Conservation (phyloP, 23 red algal genomes). For the Agarophyton chilense region DNA sequence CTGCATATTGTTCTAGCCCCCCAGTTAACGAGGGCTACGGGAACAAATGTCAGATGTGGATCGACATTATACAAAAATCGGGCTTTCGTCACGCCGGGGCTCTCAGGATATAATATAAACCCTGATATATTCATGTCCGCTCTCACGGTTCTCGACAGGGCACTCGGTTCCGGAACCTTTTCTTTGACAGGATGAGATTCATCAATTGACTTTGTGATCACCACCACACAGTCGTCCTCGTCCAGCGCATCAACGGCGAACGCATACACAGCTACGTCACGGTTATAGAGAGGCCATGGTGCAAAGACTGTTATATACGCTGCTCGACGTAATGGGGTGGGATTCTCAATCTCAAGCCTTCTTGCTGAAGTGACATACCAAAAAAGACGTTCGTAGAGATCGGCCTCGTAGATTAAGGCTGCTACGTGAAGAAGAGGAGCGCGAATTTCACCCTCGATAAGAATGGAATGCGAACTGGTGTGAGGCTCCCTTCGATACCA, state of each 20-base stretch:
- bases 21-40: slow-evolving; percentile 79
- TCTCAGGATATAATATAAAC: slow-evolving; percentile 64
- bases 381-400: slow-evolving; percentile 73
- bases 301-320: slow-evolving; percentile 56
- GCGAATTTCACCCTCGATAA: slow-evolving; percentile 54
- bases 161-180: not conserved
- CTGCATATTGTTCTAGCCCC: slow-evolving; percentile 58
- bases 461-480: slow-evolving; percentile 54
- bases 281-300: slow-evolving; percentile 68
- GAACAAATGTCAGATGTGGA: slow-evolving; percentile 65
- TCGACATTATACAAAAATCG: slow-evolving; percentile 69
- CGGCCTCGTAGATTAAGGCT: slow-evolving; percentile 67
- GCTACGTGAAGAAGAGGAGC: slow-evolving; percentile 65
- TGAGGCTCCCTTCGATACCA: slow-evolving; percentile 46
- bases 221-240: slow-evolving; percentile 46
- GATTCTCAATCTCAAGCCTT: slow-evolving; percentile 23
- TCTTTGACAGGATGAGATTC: slow-evolving; percentile 32
- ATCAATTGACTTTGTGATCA: slow-evolving; percentile 16
- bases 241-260: slow-evolving; percentile 76
- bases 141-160: slow-evolving; percentile 1
- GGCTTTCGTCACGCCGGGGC: slow-evolving; percentile 42
- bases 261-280: slow-evolving; percentile 62
- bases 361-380: slow-evolving; percentile 67
- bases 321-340: not conserved
- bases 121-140: slow-evolving; percentile 45